A percentile compares a stretch with the other conserved stretches of the same genome.
Conservation (phyloP, 495 filamentous ascomycete species). For the Tuber melanosporum region DNA sequence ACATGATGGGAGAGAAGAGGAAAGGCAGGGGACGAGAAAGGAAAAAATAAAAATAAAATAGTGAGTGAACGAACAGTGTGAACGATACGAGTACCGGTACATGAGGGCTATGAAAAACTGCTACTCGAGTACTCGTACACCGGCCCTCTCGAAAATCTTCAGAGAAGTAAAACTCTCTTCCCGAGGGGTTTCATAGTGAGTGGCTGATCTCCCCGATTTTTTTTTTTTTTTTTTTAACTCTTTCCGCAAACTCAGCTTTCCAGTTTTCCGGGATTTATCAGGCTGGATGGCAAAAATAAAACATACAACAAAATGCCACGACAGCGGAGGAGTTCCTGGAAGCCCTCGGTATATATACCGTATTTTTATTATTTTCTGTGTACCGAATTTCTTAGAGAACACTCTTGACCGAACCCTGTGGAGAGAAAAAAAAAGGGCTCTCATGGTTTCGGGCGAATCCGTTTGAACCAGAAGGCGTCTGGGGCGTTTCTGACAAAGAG, state of each 20-base stretch:
- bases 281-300: neutral
- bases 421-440: neutral
- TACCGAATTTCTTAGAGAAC: neutral
- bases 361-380: neutral
- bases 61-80: neutral
- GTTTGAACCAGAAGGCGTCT: constrained; percentile 15
- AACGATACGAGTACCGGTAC: neutral
- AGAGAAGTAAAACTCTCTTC: neutral
- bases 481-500: constrained; percentile 36
- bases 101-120: neutral
- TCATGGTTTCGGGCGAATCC: neutral
- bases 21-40: neutral
- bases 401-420: neutral
- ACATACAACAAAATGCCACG: neutral
- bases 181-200: constrained; percentile 2
- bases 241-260: neutral
- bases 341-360: neutral
- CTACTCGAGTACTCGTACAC: neutral
- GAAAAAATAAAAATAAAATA: constrained; percentile 10
- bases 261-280: neutral
- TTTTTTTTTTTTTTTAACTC: neutral
- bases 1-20: neutral
- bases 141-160: neutral
- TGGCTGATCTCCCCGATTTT: neutral
- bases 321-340: neutral